Evolutionary conservation across 75 land plant genomes (phyloP), one percentile per base, ranked within the genome.

Genomic region (Pinus taeda): DNA sequence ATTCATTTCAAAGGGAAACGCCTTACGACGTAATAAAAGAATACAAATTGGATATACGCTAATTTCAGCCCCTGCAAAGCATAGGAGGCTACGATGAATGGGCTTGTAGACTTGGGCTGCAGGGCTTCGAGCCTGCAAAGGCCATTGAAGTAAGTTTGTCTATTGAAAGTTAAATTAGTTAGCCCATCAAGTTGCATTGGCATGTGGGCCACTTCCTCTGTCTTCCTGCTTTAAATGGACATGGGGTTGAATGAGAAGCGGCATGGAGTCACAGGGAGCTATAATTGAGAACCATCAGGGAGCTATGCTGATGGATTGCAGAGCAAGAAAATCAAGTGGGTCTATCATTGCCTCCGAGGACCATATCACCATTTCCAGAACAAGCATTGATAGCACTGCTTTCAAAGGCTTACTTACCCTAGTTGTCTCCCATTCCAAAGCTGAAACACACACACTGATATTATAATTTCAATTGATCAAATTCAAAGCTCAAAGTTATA

Each of bases 201-300:
- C 67, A 75, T 13, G 83, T 79, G 1, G 95, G 93, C 83, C 95
- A 74, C 18, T 86, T 72, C 76, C 77, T 82, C 82, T 81, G 85
- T 76, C 26, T 87, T 70, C 93, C 95, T 36, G 85, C 86, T 59
- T 82, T 85, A 26, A 80, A 61, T 15, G 97, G 97, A 63, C 97
- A 94, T 3, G 90, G 30, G 91, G 77, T 77, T 85, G 88, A 21
- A 84, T 56, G 29, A 93, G 91, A 15, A 85, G 93, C 7, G 74
- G 75, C 91, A 88, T 82, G 75, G 93, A 93, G 64, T 93, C 93
- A 93, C 20, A 93, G 79, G 4, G 95, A 88, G 63, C 78, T 81
- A 79, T 79, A 83, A 83, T 93, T 92, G 57, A 94, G 84, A 75
- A 90, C 97, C 26, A 95, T 90, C 22, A 75, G 75, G 26, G 80